phyloP scores from a whole-genome alignment of 1,284 basidiomycete species.

The Cryptococcus sp. region DNA sequence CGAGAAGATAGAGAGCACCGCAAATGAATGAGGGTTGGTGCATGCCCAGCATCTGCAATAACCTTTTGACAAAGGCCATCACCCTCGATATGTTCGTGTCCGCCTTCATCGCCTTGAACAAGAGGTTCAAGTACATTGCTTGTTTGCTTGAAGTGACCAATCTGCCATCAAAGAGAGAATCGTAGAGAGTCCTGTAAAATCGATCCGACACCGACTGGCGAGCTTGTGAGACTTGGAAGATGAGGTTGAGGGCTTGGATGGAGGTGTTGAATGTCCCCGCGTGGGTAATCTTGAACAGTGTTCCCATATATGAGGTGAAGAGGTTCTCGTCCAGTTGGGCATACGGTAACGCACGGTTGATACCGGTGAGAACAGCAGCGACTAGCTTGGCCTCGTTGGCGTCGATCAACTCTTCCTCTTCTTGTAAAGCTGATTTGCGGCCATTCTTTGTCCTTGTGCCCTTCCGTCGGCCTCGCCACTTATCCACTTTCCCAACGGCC shows the following conservation, averaged over 20 bases:
- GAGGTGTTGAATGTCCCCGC: constrained; percentile 90
- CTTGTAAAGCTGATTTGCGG: constrained; percentile 40
- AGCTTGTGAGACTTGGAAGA: constrained; percentile 71
- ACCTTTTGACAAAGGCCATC: constrained; percentile 81
- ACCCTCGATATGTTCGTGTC: constrained; percentile 67
- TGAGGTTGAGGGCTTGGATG: constrained; percentile 88
- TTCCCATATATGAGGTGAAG: constrained; percentile 85
- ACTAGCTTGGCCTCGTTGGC: constrained; percentile 81
- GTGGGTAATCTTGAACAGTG: constrained; percentile 93
- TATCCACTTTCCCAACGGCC: constrained; percentile 53
- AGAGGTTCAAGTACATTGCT: constrained; percentile 93
- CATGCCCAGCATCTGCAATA: constrained; percentile 78
- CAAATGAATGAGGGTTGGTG: constrained; percentile 85
- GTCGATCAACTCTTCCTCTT: constrained; percentile 64
- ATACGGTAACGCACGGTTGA: constrained; percentile 93
- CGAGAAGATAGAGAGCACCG: constrained; percentile 70
- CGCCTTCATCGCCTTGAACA: constrained; percentile 88
- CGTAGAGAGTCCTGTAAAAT: constrained; percentile 90
- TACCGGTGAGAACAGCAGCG: constrained; percentile 88
- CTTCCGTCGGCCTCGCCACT: constrained; percentile 51
- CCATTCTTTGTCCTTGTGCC: constrained; percentile 48
- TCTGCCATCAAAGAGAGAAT: constrained; percentile 80
- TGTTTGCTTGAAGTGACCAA: constrained; percentile 86
- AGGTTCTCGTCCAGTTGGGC: constrained; percentile 68
- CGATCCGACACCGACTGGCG: constrained; percentile 67